Conservation (phyloP, 225 moss, liverwort and hornwort genomes). For the Sphagnum contortum region DNA sequence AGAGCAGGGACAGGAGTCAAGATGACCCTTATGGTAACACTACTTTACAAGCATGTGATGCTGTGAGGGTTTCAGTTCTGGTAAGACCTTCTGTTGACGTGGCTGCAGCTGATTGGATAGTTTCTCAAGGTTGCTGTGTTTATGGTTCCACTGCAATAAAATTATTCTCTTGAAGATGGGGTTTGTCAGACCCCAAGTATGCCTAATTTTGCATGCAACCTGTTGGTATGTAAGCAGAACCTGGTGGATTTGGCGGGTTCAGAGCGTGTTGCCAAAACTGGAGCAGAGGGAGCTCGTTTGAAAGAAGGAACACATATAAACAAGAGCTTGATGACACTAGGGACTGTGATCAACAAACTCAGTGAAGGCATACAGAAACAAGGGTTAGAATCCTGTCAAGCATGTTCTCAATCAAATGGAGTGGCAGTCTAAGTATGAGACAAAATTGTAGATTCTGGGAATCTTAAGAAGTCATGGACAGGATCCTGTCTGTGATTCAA, state of each 20-base stretch:
- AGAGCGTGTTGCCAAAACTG: conserved; percentile 84
- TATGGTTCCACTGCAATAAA: too few species aligned
- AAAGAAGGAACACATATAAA: conserved; percentile 99
- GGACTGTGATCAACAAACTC: conserved; percentile 94
- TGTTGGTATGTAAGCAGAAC: conserved; percentile 34
- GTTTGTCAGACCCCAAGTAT: too few species aligned
- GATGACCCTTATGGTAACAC: conserved; percentile 50
- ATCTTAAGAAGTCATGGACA: too few species aligned
- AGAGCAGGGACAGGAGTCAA: conserved; percentile 82
- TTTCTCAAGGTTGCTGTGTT: too few species aligned
- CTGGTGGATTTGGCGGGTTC: conserved; percentile 95
- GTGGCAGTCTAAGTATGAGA: too few species aligned
- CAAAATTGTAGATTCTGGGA: too few species aligned
- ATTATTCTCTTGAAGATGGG: too few species aligned
- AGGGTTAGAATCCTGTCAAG: conserved; percentile 38
- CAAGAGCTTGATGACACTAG: conserved; percentile 96
- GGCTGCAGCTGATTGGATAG: not conserved
- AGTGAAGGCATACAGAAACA: conserved; percentile 93
- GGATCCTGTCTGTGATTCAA: too few species aligned
- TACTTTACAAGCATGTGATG: conserved; percentile 62
- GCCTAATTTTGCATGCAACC: too few species aligned
- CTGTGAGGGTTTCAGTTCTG: conserved; percentile 89
- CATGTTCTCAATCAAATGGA: too few species aligned
- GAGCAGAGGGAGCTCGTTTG: conserved; percentile 86
- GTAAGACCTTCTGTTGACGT: conserved; percentile 25